A percentile compares a stretch with the other conserved stretches of the same genome.
These are phyloP conservation scores for Mallotus japonicus DNA, from an alignment of 441 rosid genomes.

Conservation along the genomic window DNA sequence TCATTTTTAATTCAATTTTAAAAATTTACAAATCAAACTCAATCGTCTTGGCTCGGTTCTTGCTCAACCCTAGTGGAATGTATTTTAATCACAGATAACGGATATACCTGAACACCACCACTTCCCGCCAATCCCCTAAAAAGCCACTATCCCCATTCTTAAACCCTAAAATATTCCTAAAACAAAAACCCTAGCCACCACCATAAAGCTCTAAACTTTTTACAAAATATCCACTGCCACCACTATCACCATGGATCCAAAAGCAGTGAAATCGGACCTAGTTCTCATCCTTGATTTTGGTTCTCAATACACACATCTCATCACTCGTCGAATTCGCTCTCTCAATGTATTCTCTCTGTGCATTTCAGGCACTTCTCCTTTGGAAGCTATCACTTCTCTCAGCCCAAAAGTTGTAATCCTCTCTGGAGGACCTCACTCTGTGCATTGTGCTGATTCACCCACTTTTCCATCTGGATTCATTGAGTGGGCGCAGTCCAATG, in stretches of 20 bases:
- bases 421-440: constrained; percentile 96
- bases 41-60: no score
- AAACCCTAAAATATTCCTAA: neutral
- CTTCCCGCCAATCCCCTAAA: constrained; percentile 12
- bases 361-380: constrained; percentile 73
- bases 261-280: constrained; percentile 50
- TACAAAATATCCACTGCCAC: constrained; percentile 55
- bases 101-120: neutral
- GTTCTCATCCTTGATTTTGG: constrained; percentile 89
- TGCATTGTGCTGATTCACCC: constrained; percentile 60
- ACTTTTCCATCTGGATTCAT: constrained; percentile 63
- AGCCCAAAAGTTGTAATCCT: constrained; percentile 78
- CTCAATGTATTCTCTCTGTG: constrained; percentile 84
- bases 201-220: constrained; percentile 61
- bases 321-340: constrained; percentile 63
- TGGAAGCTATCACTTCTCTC: constrained; percentile 51
- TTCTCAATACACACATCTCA: constrained; percentile 90
- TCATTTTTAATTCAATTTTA: no score
- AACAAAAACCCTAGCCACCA: neutral
- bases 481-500: constrained; percentile 63
- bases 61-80: no score
- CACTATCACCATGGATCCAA: constrained; percentile 25
- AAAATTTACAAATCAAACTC: no score
- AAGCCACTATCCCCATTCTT: neutral
- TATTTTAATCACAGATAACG: no score